Conservation (phyloP, 495 filamentous ascomycete genomes). For the Penicillium arizonense region DNA sequence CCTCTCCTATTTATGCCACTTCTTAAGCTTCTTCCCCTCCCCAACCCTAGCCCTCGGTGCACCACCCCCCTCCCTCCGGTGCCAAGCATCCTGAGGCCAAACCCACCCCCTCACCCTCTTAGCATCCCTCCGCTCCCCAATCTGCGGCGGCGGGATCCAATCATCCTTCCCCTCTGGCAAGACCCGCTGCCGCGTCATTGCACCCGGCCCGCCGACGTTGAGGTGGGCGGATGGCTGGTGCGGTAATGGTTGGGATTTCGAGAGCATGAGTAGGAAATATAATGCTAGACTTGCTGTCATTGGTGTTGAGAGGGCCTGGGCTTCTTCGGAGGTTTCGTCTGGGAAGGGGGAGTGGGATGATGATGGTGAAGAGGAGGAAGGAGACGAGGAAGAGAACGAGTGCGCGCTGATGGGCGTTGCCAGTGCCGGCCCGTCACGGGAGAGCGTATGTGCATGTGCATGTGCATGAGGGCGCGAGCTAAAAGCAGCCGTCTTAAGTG, state of each 20-base stretch:
- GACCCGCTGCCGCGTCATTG: constrained; percentile 69
- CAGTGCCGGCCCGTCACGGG: constrained; percentile 11
- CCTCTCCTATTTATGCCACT: constrained; percentile 35
- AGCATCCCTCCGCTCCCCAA: constrained; percentile 79
- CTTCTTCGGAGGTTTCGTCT: constrained; percentile 14
- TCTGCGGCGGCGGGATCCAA: constrained; percentile 85
- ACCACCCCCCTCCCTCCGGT: constrained; percentile 51
- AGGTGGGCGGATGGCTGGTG: constrained; percentile 67
- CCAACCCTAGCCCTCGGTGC: constrained; percentile 21
- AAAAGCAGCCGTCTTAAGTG: constrained; percentile 40
- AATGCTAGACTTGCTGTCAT: constrained; percentile 71
- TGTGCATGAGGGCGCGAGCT: background rate
- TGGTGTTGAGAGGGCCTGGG: constrained; percentile 31
- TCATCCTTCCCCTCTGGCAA: constrained; percentile 63
- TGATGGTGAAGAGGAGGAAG: constrained; percentile 14
- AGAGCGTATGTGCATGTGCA: background rate
- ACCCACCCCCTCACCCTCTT: constrained; percentile 84
- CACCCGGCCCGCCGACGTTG: constrained; percentile 79
- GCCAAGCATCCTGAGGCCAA: constrained; percentile 70
- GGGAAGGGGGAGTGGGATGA: constrained; percentile 13
- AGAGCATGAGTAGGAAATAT: constrained; percentile 82
- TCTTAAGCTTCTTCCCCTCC: constrained; percentile 26
- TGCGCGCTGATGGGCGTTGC: constrained; percentile 26
- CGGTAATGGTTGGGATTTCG: constrained; percentile 66
- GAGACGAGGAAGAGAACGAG: constrained; percentile 27